phyloP scores from a whole-genome alignment of 2,329 filamentous ascomycete species.

The Monilinia fructicola region DNA sequence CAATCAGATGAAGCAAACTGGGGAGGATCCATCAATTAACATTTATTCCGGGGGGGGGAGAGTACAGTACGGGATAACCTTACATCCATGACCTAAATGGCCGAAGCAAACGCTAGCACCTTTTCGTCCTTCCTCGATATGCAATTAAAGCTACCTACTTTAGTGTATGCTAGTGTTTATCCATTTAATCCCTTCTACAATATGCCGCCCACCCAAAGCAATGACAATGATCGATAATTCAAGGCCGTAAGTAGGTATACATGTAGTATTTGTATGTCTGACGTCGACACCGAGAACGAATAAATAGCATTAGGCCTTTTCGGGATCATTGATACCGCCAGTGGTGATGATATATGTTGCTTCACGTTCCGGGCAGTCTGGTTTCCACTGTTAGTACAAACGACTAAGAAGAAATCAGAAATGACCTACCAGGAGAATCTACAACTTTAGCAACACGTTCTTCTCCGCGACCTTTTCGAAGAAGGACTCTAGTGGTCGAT shows the following conservation, averaged over 20 bases:
- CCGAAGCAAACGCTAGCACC: conserved; percentile 14
- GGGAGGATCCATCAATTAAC: too few species aligned
- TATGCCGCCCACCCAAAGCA: conserved; percentile 1
- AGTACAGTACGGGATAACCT: conserved; percentile 20
- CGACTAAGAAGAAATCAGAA: not conserved
- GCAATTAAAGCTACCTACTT: conserved; percentile 1
- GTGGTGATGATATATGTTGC: conserved; percentile 70
- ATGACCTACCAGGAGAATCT: conserved; percentile 58
- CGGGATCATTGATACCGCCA: conserved; percentile 66
- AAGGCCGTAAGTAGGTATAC: not conserved
- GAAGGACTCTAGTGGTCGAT: conserved; percentile 63
- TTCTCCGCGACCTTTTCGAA: conserved; percentile 67
- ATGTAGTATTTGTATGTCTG: not conserved
- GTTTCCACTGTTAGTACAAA: conserved; percentile 17
- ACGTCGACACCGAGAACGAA: not conserved
- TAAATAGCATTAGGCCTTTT: conserved; percentile 51
- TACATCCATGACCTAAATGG: not conserved
- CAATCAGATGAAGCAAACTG: too few species aligned
- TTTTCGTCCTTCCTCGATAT: conserved; percentile 1
- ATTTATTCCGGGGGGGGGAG: too few species aligned
- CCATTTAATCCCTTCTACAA: conserved; percentile 2
- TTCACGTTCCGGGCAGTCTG: conserved; percentile 67
- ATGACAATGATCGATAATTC: not conserved
- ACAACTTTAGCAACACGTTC: conserved; percentile 69
- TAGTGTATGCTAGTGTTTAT: conserved; percentile 11